These are phyloP conservation scores for Trifolium repens DNA, from an alignment of 306 rosid species.

Conservation along the genomic window DNA sequence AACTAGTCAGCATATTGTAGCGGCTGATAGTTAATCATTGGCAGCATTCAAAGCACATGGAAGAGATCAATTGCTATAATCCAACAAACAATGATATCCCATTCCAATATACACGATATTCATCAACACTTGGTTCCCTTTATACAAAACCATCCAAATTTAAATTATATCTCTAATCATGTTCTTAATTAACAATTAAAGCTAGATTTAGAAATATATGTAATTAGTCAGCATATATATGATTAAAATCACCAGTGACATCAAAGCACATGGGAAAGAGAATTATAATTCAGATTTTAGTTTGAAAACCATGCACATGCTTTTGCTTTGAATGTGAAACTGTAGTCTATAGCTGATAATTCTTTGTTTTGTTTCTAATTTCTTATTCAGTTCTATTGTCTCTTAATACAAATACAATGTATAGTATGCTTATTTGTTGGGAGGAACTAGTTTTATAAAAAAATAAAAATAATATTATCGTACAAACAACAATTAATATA, in stretches of 20 bases:
- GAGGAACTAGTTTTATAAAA: not conserved
- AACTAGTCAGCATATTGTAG: constrained; percentile 4
- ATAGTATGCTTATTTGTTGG: not conserved
- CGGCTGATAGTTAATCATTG: not conserved
- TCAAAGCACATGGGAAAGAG: constrained; percentile 43
- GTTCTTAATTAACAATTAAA: constrained; percentile 11
- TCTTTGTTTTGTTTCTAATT: constrained; percentile 26
- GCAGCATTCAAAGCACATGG: constrained; percentile 33
- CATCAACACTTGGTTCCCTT: constrained; percentile 5
- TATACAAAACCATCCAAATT: constrained; percentile 14
- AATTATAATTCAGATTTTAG: constrained; percentile 25
- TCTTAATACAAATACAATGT: constrained; percentile 38
- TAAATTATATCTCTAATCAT: not conserved
- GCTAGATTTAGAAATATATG: not conserved
- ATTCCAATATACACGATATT: not conserved
- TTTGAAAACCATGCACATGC: constrained; percentile 29
- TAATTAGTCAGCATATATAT: constrained; percentile 1
- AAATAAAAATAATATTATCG: not conserved
- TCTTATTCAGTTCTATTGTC: constrained; percentile 19
- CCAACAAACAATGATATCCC: constrained; percentile 40
- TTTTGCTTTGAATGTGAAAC: not conserved
- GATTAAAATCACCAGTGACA: constrained; percentile 8
- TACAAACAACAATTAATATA: not conserved
- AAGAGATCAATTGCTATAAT: constrained; percentile 25
- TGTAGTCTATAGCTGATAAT: not conserved